Conservation (phyloP, 225 moss, liverwort and hornwort genomes). For the Takakia lepidozioides region DNA sequence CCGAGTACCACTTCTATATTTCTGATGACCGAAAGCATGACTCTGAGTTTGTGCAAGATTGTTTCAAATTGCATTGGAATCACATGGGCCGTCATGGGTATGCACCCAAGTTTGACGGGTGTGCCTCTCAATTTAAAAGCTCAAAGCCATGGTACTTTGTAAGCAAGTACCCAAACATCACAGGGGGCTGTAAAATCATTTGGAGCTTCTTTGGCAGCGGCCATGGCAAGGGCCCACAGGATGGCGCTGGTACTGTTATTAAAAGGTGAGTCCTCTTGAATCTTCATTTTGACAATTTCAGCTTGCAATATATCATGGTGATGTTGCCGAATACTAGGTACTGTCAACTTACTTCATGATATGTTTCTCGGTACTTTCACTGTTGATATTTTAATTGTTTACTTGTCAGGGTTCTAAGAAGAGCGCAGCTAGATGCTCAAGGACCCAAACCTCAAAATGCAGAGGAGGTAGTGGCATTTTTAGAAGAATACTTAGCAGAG, state of each 20-base stretch:
- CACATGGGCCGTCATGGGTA: background rate
- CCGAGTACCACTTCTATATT: background rate
- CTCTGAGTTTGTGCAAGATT: background rate
- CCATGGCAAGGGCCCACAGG: background rate
- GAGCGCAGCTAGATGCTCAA: background rate
- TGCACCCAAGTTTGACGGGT: background rate
- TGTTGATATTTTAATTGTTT: no score
- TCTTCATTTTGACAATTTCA: no score
- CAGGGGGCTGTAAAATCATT: background rate
- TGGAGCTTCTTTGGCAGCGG: background rate
- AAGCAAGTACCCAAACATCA: background rate
- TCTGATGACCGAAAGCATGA: background rate
- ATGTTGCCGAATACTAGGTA: no score
- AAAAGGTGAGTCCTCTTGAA: background rate
- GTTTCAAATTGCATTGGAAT: background rate
- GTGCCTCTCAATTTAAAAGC: background rate
- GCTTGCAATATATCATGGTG: no score
- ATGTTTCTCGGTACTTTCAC: no score
- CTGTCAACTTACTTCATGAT: no score
- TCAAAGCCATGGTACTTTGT: background rate
- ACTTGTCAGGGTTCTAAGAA: no score
- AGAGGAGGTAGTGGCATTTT: background rate
- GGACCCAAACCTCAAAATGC: background rate
- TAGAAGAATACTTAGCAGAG: no score
- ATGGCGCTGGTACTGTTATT: background rate